Evolutionary conservation across 768 basidiomycete genomes (phyloP), one percentile per base, ranked within the genome.

Genomic region (Strobilomyces confusus): DNA sequence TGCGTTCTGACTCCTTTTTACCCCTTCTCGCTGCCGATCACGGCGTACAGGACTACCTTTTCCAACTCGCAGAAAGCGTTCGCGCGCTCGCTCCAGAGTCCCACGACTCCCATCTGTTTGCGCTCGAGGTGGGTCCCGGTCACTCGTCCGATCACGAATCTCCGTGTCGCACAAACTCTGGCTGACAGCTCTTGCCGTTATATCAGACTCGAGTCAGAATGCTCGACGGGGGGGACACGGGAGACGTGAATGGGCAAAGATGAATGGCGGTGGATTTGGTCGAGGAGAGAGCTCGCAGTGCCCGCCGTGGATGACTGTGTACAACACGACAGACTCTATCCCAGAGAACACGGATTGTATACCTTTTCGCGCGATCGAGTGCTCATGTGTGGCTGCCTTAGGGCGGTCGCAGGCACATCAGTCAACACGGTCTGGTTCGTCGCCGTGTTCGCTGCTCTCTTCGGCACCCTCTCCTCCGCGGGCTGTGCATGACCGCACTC

Each of bases 11-110:
- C 15, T 12, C 17, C 23, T 15, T 15, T n/a, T 13, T 13, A n/a
- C 9, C 19, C 44, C 5, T 17, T 5, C 7, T 29, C 13, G 13
- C n/a, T n/a, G 2, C 30, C 22, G 2, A 37, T n/a, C 34, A 2
- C 3, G 15, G 20, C 30, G 23, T 3, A 23, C 56, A 95, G 92
- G 93, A 97, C 33, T 98, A 98, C 63, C 74, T 97, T 3, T 95
- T 86, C 64, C 75, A 81, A 12, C 82, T 98, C 1, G 85, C 83
- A 0, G 76, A 80, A 17, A 81, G 89, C 0, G 80, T 98, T 0
- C 77, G 84, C n/a, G 69, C 80, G 13, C 80, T 98, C 2, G 84
- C 87, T 0, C 87, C 88, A 0, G 75, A 81, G 30, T 88, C 89
- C 1, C 72, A 80, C 51, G 92, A 94, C 58, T 83, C 84, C 0